phyloP scores from a whole-genome alignment of 225 moss, liverwort and hornwort genomes.

The Pseudisothecium myosuroides region DNA sequence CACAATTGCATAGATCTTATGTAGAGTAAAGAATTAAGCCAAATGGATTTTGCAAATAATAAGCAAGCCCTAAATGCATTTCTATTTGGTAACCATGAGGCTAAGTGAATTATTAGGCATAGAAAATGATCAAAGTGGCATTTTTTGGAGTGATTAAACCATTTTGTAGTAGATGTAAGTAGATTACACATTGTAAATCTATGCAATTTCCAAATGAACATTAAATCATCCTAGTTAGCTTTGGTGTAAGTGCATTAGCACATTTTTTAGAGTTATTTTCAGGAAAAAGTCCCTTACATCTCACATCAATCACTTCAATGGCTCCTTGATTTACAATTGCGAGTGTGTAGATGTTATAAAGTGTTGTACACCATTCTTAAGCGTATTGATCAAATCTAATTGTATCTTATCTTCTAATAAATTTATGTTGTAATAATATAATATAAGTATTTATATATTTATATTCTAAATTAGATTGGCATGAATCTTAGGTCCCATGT shows the following conservation, averaged over 20 bases:
- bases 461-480: neutral
- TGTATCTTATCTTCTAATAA: too few species aligned
- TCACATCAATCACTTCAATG: neutral
- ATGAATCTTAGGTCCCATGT: fast-evolving
- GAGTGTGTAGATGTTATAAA: too few species aligned
- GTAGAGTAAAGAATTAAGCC: neutral
- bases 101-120: fast-evolving
- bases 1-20: neutral
- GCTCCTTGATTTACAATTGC: fast-evolving
- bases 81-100: fast-evolving
- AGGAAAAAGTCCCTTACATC: too few species aligned
- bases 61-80: neutral
- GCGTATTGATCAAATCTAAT: neutral
- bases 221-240: neutral
- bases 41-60: too few species aligned
- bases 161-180: neutral
- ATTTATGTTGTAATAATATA: neutral
- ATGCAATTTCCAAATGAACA: neutral
- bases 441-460: too few species aligned
- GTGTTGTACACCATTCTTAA: neutral
- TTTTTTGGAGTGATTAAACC: neutral
- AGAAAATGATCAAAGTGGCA: neutral
- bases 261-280: too few species aligned
- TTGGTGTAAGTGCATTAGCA: neutral
- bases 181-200: neutral